phyloP scores from a whole-genome alignment of 805 yeast genomes.

The Metschnikowia amazonensis region DNA sequence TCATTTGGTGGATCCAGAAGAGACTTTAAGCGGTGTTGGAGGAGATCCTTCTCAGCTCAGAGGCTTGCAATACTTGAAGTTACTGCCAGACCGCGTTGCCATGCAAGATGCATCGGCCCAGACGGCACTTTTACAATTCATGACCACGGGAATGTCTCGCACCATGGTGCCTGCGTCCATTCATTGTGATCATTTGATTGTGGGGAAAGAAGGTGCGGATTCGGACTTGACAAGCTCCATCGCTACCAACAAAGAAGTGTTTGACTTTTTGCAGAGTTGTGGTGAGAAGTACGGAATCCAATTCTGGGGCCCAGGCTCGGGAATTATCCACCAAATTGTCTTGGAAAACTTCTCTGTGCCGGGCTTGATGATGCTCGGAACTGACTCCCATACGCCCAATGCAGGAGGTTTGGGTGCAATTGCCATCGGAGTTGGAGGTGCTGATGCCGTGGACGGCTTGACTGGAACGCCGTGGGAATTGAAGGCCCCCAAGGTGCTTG shows the following conservation, averaged over 20 bases:
- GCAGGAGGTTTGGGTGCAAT: constrained; percentile 99
- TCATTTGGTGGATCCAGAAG: constrained; percentile 86
- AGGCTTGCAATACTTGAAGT: constrained; percentile 86
- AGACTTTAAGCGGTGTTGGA: constrained; percentile 52
- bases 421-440: constrained; percentile 99
- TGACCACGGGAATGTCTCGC: constrained; percentile 87
- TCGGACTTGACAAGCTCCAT: constrained; percentile 78
- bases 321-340: constrained; percentile 97
- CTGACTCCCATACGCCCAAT: constrained; percentile 98
- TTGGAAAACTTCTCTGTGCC: constrained; percentile 96
- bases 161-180: constrained; percentile 94
- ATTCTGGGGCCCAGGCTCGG: constrained; percentile 99
- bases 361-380: constrained; percentile 95
- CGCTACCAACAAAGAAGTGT: constrained; percentile 88
- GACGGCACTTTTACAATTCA: constrained; percentile 97
- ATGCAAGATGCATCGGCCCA: constrained; percentile 99
- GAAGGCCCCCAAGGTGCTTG: constrained; percentile 92
- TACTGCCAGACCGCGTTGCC: constrained; percentile 96
- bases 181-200: constrained; percentile 97
- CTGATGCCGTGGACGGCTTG: constrained; percentile 97
- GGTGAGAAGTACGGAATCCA: constrained; percentile 94
- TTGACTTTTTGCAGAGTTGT: constrained; percentile 88
- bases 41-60: constrained; percentile 56
- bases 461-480: constrained; percentile 99
- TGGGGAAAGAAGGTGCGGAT: constrained; percentile 91